These are phyloP conservation scores for Cupressus sempervirens DNA, from an alignment of 75 land plant species.

Conservation along the genomic window DNA sequence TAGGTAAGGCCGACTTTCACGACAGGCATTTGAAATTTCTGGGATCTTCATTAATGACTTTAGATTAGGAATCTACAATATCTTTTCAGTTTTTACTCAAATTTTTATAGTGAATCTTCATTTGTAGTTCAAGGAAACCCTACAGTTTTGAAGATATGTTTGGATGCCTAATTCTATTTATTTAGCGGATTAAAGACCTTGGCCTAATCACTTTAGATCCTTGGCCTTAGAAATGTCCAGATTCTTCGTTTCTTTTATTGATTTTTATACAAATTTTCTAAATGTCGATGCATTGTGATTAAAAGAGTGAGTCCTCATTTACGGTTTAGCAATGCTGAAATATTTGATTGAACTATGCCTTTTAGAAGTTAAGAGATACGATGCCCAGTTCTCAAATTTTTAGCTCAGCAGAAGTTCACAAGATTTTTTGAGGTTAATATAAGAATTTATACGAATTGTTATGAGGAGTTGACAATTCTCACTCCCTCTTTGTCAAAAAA, in stretches of 20 bases:
- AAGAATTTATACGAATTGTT: not conserved
- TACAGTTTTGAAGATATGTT: not conserved
- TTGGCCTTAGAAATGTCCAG: not conserved
- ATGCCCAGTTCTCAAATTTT: not conserved
- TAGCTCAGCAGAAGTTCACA: not conserved
- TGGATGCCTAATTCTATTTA: not conserved
- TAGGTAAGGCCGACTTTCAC: not conserved
- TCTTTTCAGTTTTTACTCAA: not conserved
- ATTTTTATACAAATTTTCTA: not conserved
- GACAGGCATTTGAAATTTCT: not conserved
- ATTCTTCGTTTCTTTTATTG: not conserved
- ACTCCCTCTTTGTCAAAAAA: no score
- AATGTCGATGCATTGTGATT: not conserved
- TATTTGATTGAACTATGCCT: not conserved
- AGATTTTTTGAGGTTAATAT: not conserved
- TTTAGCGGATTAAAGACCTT: not conserved
- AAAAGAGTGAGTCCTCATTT: not conserved
- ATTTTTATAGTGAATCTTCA: not conserved
- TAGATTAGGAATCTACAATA: not conserved
- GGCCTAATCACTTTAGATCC: not conserved
- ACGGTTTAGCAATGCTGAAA: not conserved
- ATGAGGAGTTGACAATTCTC: not conserved
- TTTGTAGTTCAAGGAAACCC: not conserved
- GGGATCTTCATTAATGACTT: not conserved
- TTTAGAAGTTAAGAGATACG: not conserved